These are phyloP conservation scores for Tilletia caries DNA, from an alignment of 1,284 basidiomycete species.

Conservation along the genomic window DNA sequence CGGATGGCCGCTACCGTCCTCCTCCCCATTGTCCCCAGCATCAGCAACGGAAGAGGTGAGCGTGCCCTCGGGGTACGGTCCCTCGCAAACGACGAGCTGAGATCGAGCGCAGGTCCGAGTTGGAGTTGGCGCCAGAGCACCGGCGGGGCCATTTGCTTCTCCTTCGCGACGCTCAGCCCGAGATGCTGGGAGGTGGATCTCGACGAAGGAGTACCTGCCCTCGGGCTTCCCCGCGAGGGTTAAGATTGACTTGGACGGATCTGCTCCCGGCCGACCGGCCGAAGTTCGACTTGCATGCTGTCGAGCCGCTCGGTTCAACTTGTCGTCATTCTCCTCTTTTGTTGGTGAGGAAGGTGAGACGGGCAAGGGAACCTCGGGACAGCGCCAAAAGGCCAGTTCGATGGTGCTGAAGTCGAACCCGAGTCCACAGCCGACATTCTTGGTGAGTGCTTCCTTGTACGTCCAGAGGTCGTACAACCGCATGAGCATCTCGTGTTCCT, in stretches of 20 bases:
- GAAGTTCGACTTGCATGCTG: conserved; percentile 7
- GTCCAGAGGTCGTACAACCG: conserved; percentile 46
- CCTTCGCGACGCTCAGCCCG: not conserved
- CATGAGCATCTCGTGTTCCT: conserved; percentile 20
- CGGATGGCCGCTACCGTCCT: not conserved
- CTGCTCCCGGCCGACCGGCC: not conserved
- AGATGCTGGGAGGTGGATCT: conserved; percentile 23
- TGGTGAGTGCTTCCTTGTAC: conserved; percentile 51
- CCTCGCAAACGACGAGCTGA: conserved; percentile 22
- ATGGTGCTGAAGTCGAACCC: conserved; percentile 45
- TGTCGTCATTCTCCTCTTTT: not conserved
- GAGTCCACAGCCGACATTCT: conserved; percentile 42
- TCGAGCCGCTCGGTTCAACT: not conserved
- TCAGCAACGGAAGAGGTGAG: not conserved
- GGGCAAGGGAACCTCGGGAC: not conserved
- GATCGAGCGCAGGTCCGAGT: not conserved
- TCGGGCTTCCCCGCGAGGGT: conserved; percentile 16
- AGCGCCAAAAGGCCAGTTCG: conserved; percentile 28
- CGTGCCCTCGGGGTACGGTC: conserved; percentile 5
- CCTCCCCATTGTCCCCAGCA: not conserved
- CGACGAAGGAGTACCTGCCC: conserved; percentile 22
- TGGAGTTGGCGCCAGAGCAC: not conserved
- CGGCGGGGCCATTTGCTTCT: not conserved
- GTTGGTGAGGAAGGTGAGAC: not conserved
- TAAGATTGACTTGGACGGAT: not conserved